Base-by-base conservation (phyloP, 805 yeast genomes). In the Zygoascus flipseniorum region DNA sequence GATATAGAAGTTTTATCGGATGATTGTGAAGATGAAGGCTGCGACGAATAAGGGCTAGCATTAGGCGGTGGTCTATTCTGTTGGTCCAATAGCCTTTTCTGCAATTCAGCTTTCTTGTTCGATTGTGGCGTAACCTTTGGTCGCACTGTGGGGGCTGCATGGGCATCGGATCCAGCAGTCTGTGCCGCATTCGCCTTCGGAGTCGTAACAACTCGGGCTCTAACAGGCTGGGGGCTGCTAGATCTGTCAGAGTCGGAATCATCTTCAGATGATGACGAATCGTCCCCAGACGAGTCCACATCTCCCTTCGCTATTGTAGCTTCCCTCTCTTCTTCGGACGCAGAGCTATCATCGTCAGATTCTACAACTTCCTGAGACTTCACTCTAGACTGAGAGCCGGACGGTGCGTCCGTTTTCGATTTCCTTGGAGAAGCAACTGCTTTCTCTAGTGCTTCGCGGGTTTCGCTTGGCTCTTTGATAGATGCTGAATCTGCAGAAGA, bases 181-280 rank as follows among this genome's bases (percentile, higher is more conserved):
- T 23, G 8, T 16, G 41, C 20, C 9, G 16, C 49, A 28, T 41
- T 26, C 41, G 39, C 41, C 42, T 51, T 50, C 13, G 52, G 52
- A 2, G 51, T 39, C 5, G 44, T 39, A 2, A 48, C 51, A 20
- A 48, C 39, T 16, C 49, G 39, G 13, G 49, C 31, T 16, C 52
- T 50, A 3, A 47, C 46, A 10, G 59, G 61, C 37, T 50, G 53
- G 9, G 58, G 55, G 39, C 58, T 55, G 13, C 26, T 35, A 2
- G 56, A 47, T 4, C 43, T 43, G 9, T 56, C 57, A 37, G 54
- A 47, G 26, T 52, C 54, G 9, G 43, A 31, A 35, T 53, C 56
- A 37, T 50, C 53, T 23, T 44, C 50, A 43, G 20, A 47, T 13
- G 23, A 28, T 11, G 47, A 37, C 14, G 56, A 53, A 28, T 20